Evolutionary conservation across 2,329 filamentous ascomycete species (phyloP), one percentile per base, ranked within the genome.

Genomic region (Penicillium sumatraense): DNA sequence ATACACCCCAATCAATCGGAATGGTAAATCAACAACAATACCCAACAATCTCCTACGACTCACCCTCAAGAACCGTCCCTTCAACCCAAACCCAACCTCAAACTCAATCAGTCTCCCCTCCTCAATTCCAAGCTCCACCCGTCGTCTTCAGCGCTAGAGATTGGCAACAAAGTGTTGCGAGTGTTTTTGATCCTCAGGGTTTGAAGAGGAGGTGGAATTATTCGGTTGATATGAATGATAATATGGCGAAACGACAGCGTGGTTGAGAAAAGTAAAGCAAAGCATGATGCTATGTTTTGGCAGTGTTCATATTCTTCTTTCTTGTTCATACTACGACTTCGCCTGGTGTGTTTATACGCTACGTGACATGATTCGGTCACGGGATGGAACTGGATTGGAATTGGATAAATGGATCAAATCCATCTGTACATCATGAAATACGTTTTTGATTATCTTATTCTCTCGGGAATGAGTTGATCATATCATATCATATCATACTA

Each of bases 131-230:
- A 49, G 60, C 64, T 40, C 69, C 67, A 14, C 70, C 66, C n/a
- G 66, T 75, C 14, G 60, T 77, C 18, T 76, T 80, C 29, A 77
- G 75, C 8, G 75, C 77, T 10, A 69, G 75, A 49, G 76, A 80
- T 49, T 80, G 77, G 77, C 77, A 80, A 54, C 75, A 77, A 58
- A 79, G 75, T 56, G 77, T 80, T 54, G 77, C 77, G 14, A 79
- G 77, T 59, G 77, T 79, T 8, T 78, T 73, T 60, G 77, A 79
- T 58, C 74, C 77, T 13, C 72, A 77, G 33, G 77, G 77, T 11
- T 52, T 78, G 46, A 79, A 79, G 61, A 69, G 77, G 47, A 68
- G 75, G 42, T 79, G 75, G 75, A 73, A 77, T 48, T 74, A 74
- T 56, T 71, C 72, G 2, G 60, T 70, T 23, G 72, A 75, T 38